Evolutionary conservation across 306 rosid species (phyloP), one percentile per base, ranked within the genome.

Genomic region (Ormosia semicastrata): DNA sequence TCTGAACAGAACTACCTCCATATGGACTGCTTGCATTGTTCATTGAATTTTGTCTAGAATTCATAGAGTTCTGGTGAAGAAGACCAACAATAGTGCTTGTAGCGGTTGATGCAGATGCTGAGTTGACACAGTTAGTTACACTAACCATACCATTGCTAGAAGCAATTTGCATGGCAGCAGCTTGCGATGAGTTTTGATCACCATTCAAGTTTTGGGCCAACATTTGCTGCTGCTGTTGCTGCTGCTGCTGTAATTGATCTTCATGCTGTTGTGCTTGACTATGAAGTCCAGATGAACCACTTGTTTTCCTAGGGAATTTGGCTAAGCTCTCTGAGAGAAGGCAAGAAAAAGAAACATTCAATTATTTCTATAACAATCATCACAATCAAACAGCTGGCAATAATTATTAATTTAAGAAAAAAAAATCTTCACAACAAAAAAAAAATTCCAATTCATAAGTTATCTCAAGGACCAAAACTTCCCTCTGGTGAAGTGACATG

Each of bases 21-120:
- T 95, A 93, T 5, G 98, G 97, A 83, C 94, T 95, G 90, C 79
- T 86, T 76, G 94, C 89, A 82, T 93, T 93, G 82, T 89, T 89
- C 90, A 91, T 83, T 7, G 95, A 84, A 84, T 43, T 93, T 79
- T 85, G 98, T 81, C 99, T 87, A 78, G 95, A 89, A 76, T 93
- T 93, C 93, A 96, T 91, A 3, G 99, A 96, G 84, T 96, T 94
- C 76, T 96, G 99, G 82, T 93, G 98, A 60, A 96, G 94, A 77
- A 96, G 94, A 59, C 99, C 99, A 75, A 86, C 99, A 71, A 96
- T 96, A 73, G 99, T 93, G 88, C 97, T 96, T 53, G 97, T 81
- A 67, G 93, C 83, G 77, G 97, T 85, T 24, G 98, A 81, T 73
- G 98, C 82, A 62, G 98, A 86, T 43, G 93, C 93, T 46, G 93